Conservation (phyloP, 2,329 filamentous ascomycete genomes). For the Grosmannia serpens region DNA sequence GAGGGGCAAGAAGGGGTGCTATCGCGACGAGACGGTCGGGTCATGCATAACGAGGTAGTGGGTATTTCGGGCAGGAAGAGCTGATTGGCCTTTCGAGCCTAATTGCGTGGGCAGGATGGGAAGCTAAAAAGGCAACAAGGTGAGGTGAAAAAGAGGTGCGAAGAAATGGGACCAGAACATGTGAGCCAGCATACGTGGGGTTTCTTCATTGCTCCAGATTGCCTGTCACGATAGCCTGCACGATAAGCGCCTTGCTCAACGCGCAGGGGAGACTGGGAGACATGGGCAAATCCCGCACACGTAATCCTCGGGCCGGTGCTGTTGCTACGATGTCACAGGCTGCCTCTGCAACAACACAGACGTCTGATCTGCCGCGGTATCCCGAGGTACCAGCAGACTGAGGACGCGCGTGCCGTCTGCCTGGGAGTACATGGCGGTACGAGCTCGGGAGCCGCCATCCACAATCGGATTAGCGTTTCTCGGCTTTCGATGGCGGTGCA, state of each 20-base stretch:
- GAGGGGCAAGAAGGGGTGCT: not conserved
- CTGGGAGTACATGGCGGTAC: no score
- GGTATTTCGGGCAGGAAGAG: not conserved
- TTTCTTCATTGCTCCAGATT: slow-evolving; percentile 4
- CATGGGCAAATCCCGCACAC: not conserved
- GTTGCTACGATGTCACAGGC: no score
- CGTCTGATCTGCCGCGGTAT: no score
- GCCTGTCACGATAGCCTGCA: not conserved
- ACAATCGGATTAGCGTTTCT: not conserved
- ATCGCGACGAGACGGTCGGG: not conserved
- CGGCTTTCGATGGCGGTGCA: not conserved
- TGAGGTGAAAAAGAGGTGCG: not conserved
- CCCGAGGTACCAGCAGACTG: no score
- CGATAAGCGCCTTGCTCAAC: not conserved
- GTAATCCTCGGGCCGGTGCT: not conserved
- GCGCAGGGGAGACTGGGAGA: not conserved
- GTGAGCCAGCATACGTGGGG: slow-evolving; percentile 10
- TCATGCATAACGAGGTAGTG: not conserved
- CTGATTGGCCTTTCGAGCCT: not conserved
- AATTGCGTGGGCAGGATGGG: not conserved
- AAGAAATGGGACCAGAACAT: not conserved
- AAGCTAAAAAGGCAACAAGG: not conserved
- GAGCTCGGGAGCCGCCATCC: no score
- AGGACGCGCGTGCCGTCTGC: no score
- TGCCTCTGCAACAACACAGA: no score